Evolutionary conservation across 352 stramenopile species (phyloP).

Genomic region (Blastocystis sp.): DNA sequence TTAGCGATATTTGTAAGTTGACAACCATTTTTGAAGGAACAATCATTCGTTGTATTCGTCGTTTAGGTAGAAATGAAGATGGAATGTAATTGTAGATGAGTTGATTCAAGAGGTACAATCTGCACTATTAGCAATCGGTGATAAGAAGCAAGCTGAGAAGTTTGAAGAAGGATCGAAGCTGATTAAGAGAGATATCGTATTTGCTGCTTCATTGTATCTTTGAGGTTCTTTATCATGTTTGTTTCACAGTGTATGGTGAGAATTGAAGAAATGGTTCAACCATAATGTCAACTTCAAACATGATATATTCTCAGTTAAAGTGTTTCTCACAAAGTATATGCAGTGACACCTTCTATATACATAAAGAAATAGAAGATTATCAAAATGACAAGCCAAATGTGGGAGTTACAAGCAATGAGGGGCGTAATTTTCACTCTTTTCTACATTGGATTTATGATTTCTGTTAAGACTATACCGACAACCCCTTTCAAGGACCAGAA

Average conservation of each 20-base stretch:
- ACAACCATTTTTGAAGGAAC: constrained; percentile 94
- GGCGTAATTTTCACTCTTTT: too few species aligned
- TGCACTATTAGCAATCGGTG: constrained; percentile 89
- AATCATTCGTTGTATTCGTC: constrained; percentile 89
- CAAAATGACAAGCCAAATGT: too few species aligned
- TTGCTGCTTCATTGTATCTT: constrained; percentile 94
- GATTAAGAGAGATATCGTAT: constrained; percentile 97
- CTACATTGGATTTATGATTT: constrained; percentile 32
- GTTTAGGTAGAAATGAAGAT: constrained; percentile 68
- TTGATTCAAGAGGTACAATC: constrained; percentile 87
- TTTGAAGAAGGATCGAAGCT: constrained; percentile 91
- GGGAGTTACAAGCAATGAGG: too few species aligned
- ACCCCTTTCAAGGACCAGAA: constrained; percentile 67
- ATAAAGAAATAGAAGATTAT: too few species aligned
- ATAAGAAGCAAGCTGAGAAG: constrained; percentile 89
- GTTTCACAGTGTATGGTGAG: neutral
- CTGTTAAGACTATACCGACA: constrained; percentile 59
- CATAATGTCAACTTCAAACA: neutral
- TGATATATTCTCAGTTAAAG: too few species aligned
- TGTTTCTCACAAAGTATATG: too few species aligned
- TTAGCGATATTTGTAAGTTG: constrained; percentile 95
- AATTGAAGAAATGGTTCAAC: neutral
- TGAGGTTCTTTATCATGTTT: constrained; percentile 67
- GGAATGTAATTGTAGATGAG: constrained; percentile 74
- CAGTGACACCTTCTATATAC: too few species aligned